Conservation (phyloP, 208 protist species). For the Crithidia fasciculata region DNA sequence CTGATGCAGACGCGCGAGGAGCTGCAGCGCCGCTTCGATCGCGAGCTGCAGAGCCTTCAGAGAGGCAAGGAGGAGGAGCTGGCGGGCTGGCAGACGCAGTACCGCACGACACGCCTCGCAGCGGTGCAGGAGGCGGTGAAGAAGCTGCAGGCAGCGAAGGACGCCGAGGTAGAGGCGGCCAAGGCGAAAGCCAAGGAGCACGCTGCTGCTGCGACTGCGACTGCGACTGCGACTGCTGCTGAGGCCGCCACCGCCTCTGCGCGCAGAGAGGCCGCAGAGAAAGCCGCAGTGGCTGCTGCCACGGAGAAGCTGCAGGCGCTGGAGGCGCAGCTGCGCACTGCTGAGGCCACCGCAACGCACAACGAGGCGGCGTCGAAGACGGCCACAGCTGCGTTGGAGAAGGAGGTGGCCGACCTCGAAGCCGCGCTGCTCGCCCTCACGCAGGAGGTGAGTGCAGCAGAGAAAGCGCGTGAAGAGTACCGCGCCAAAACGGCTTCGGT, state of each 20-base stretch:
- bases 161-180: conserved; percentile 1
- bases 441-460: background rate
- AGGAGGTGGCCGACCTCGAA: conserved; percentile 16
- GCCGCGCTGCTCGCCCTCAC: background rate
- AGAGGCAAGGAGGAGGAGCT: conserved; percentile 30
- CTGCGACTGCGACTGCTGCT: background rate
- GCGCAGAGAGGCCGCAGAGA: background rate
- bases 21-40: conserved; percentile 23
- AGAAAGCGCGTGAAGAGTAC: background rate
- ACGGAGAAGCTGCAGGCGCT: conserved; percentile 18
- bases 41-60: conserved; percentile 23
- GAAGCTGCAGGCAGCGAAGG: conserved; percentile 6
- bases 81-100: conserved; percentile 27
- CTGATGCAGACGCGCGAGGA: conserved; percentile 29
- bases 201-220: background rate
- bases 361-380: conserved; percentile 12
- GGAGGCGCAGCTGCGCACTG: conserved; percentile 9
- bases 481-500: background rate
- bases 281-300: background rate
- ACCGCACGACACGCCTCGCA: conserved; percentile 32
- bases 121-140: conserved; percentile 25
- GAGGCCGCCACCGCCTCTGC: background rate
- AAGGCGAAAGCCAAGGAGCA: background rate
- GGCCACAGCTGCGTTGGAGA: conserved; percentile 6
- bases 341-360: too few relatives aligned